Evolutionary conservation across 2,329 filamentous ascomycete genomes (phyloP).

Genomic region (Bipolaris cookei): DNA sequence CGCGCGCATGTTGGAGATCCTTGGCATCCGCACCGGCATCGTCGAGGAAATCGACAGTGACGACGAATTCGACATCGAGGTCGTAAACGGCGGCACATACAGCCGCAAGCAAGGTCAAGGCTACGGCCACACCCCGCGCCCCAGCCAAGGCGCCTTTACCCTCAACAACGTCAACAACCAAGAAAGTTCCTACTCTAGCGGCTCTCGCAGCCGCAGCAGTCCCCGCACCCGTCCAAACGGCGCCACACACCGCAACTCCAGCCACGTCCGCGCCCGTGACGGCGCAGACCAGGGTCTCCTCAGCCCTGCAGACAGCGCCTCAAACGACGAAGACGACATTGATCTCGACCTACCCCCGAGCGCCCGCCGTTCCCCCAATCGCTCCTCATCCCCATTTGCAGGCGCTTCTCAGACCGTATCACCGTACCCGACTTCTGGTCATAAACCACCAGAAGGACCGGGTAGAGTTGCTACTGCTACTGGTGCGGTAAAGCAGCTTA

Average conservation of each 20-base stretch:
- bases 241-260: slow-evolving; percentile 60
- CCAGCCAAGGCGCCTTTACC: slow-evolving; percentile 59
- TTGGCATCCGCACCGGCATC: slow-evolving; percentile 94
- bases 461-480: slow-evolving; percentile 67
- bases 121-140: slow-evolving; percentile 77
- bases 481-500: slow-evolving; percentile 78
- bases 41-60: slow-evolving; percentile 97
- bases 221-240: slow-evolving; percentile 50
- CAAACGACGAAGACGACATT: slow-evolving; percentile 59
- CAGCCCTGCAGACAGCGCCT: slow-evolving; percentile 54
- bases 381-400: slow-evolving; percentile 39
- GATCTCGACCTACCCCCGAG: slow-evolving; percentile 68
- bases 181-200: slow-evolving; percentile 64
- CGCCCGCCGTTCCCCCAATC: slow-evolving; percentile 56
- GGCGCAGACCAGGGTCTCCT: slow-evolving; percentile 63
- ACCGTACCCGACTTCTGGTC: slow-evolving; percentile 52
- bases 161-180: slow-evolving; percentile 58
- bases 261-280: slow-evolving; percentile 55
- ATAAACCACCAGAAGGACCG: slow-evolving; percentile 28
- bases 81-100: slow-evolving; percentile 70
- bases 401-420: slow-evolving; percentile 15
- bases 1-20: slow-evolving; percentile 94
- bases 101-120: slow-evolving; percentile 79
- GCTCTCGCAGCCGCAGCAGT: slow-evolving; percentile 60
- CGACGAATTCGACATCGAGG: slow-evolving; percentile 97